Evolutionary conservation across 768 basidiomycete genomes (phyloP), one percentile per base, ranked within the genome.

Genomic region (Rhizopogon vulgaris): DNA sequence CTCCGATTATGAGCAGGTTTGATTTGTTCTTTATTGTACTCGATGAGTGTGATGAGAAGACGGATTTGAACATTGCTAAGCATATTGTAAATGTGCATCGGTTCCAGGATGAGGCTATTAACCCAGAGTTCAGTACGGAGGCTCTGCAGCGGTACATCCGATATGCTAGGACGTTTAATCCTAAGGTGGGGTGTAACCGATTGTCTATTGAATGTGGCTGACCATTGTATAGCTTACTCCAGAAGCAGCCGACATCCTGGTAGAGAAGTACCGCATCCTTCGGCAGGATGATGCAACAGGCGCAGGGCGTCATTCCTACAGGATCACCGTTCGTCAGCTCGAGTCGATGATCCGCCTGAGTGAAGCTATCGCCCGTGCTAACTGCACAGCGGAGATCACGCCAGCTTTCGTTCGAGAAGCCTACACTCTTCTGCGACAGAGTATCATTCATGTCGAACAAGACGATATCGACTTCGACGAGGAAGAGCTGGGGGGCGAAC

Each of bases 401-500:
- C 94, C 95, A 6, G 86, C 81, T 2, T 94, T 95, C 65, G 95
- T 99, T 18, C 84, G 94, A 38, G 96, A 99, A 69, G 96, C 96
- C 2, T 98, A 90, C 71, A 85, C 83, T 39, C 84, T 99, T 17
- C 75, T 99, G 11, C 84, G 90, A 24, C 94, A 96, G 66, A 98
- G 96, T 2, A 99, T 99, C 70, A 97, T 99, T 60, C 96, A 98
- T 63, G 94, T 99, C 54, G 96, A 99, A 64, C 94, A 98, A 67
- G 96, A 99, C 64, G 95, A 98, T 61, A 85, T 99, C 62, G 93
- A 96, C 65, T 90, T 98, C 67, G 96, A 98, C 63, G 91, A 94
- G 59, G 92, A 95, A 60, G 92, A 92, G 52, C 69, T 78, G 2
- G 76, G 78, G 49, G 82, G 76, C 17, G 79, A 80, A 57, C 79